Conservation (phyloP, 2,329 filamentous ascomycete species). For the Diaporthe sp. region DNA sequence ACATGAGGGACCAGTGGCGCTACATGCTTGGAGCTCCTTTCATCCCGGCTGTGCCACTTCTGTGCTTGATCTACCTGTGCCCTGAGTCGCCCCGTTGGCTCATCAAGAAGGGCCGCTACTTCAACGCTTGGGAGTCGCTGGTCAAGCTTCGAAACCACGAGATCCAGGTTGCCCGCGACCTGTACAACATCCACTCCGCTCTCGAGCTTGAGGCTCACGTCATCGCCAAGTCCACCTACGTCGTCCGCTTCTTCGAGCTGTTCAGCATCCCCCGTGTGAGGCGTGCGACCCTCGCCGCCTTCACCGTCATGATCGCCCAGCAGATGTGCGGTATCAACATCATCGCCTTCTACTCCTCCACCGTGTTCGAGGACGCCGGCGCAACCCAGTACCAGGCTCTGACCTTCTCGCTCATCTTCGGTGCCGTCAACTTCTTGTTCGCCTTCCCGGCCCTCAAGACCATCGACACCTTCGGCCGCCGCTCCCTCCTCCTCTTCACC, state of each 20-base stretch:
- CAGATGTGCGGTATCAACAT: conserved; percentile 72
- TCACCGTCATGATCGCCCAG: conserved; percentile 76
- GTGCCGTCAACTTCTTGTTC: conserved; percentile 73
- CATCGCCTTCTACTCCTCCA: conserved; percentile 62
- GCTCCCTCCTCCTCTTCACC: conserved; percentile 72
- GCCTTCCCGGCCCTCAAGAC: conserved; percentile 76
- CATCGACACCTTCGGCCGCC: conserved; percentile 75
- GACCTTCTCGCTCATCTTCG: conserved; percentile 58
- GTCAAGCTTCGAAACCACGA: conserved; percentile 67
- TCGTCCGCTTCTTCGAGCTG: conserved; percentile 67
- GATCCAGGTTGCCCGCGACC: conserved; percentile 71
- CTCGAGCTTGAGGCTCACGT: conserved; percentile 57
- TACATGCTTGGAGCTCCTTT: conserved; percentile 75
- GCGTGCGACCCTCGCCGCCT: conserved; percentile 75
- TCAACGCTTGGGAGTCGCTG: conserved; percentile 68
- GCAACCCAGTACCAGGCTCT: conserved; percentile 53
- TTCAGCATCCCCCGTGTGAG: conserved; percentile 70
- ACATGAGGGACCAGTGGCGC: conserved; percentile 72
- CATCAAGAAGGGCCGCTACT: conserved; percentile 70
- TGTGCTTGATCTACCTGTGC: conserved; percentile 70
- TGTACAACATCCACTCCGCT: conserved; percentile 67
- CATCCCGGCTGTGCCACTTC: conserved; percentile 72
- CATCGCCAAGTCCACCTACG: conserved; percentile 54
- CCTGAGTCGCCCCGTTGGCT: conserved; percentile 77
- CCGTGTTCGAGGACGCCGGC: conserved; percentile 59